Conservation (phyloP, 805 yeast species). For the Huiozyma sinensis region DNA sequence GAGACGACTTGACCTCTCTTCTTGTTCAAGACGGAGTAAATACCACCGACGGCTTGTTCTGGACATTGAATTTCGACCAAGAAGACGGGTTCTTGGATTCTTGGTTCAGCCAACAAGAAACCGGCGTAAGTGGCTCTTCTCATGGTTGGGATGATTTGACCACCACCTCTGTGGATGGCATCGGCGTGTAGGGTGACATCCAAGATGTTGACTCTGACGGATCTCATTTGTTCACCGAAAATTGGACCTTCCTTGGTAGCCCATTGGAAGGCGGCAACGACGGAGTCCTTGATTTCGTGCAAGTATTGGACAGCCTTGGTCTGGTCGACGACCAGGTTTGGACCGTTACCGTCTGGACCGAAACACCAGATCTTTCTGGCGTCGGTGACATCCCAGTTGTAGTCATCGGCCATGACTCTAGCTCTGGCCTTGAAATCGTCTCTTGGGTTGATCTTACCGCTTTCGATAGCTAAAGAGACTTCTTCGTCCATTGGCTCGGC, state of each 20-base stretch:
- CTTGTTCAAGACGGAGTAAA: slow-evolving; percentile 97
- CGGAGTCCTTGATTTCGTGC: slow-evolving; percentile 98
- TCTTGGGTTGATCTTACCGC: slow-evolving; percentile 84
- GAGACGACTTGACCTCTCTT: slow-evolving; percentile 99
- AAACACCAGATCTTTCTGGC: slow-evolving; percentile 99
- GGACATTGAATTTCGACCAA: slow-evolving; percentile 99
- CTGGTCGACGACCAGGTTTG: slow-evolving; percentile 97
- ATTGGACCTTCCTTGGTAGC: slow-evolving; percentile 99
- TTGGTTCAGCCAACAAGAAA: slow-evolving; percentile 96
- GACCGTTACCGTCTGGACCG: slow-evolving; percentile 99
- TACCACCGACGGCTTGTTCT: slow-evolving; percentile 99
- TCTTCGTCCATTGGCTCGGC: slow-evolving; percentile 96
- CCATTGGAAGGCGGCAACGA: slow-evolving; percentile 99
- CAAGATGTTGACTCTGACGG: slow-evolving; percentile 93
- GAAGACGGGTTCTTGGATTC: slow-evolving; percentile 98
- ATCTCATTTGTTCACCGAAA: slow-evolving; percentile 93
- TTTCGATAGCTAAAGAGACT: slow-evolving; percentile 82
- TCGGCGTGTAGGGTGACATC: slow-evolving; percentile 99
- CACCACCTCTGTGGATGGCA: slow-evolving; percentile 99
- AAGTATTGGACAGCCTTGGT: slow-evolving; percentile 99
- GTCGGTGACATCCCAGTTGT: slow-evolving; percentile 98
- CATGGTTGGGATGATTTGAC: slow-evolving; percentile 99
- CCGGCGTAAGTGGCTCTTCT: slow-evolving; percentile 99
- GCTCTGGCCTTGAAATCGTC: slow-evolving; percentile 99
- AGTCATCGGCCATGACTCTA: slow-evolving; percentile 96